Evolutionary conservation across 495 filamentous ascomycete genomes (phyloP).

Genomic region (Articulospora tetracladia): DNA sequence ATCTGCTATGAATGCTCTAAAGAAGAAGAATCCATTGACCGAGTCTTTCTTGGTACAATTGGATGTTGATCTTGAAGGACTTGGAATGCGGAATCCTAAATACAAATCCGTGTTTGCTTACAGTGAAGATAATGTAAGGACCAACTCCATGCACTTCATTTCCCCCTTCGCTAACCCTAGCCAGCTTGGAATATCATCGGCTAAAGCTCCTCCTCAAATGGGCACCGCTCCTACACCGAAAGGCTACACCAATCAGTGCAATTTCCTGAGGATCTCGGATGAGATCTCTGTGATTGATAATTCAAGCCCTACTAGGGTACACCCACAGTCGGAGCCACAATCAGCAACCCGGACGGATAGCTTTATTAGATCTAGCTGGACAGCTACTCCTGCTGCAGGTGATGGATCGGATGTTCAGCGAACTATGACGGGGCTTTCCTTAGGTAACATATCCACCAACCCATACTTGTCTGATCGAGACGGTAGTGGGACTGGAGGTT

Average conservation of each 20-base stretch:
- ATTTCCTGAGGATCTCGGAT: constrained; percentile 13
- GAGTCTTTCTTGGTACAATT: constrained; percentile 95
- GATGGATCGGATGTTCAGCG: constrained; percentile 25
- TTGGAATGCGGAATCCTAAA: constrained; percentile 49
- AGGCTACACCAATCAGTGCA: constrained; percentile 17
- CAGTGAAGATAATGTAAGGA: constrained; percentile 46
- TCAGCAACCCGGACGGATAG: not conserved
- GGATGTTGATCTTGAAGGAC: constrained; percentile 81
- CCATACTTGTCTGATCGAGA: constrained; percentile 9
- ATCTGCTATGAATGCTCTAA: constrained; percentile 82
- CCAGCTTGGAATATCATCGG: constrained; percentile 18
- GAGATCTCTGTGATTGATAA: constrained; percentile 9
- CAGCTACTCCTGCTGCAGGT: not conserved
- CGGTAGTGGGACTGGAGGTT: constrained; percentile 22
- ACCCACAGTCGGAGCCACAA: not conserved
- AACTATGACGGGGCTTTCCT: constrained; percentile 28
- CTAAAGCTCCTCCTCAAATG: constrained; percentile 14
- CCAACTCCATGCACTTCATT: not conserved
- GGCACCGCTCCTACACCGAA: constrained; percentile 6
- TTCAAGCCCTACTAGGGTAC: not conserved
- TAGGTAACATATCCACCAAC: constrained; percentile 14
- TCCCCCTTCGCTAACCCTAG: constrained; percentile 9
- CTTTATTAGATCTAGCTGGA: not conserved
- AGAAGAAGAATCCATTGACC: constrained; percentile 83
- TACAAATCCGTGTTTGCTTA: constrained; percentile 45